phyloP scores from a whole-genome alignment of 352 stramenopile genomes.

The Albugo candida region DNA sequence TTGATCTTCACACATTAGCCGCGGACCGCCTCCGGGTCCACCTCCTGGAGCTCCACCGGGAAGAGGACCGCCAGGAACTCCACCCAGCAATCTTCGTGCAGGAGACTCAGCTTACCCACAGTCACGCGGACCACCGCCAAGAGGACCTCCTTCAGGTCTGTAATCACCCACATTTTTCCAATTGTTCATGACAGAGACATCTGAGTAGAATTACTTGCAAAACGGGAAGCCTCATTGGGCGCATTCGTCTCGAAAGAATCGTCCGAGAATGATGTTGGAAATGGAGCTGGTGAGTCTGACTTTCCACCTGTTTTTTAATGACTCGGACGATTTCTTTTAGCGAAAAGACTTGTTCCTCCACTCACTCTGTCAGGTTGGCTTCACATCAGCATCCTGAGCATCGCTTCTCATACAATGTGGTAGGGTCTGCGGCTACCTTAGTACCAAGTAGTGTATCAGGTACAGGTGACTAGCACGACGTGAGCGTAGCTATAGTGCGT shows the following conservation, averaged over 20 bases:
- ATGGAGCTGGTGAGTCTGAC: constrained; percentile 8
- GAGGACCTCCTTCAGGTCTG: constrained; percentile 13
- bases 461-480: constrained; percentile 16
- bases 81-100: constrained; percentile 17
- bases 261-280: constrained; percentile 8
- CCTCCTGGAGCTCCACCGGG: constrained; percentile 12
- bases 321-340: too few relatives aligned
- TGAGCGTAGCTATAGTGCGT: constrained; percentile 1
- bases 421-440: constrained; percentile 16
- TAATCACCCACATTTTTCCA: neutral
- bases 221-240: constrained; percentile 8
- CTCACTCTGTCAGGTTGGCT: neutral
- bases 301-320: neutral
- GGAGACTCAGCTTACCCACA: constrained; percentile 15
- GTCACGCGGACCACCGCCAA: constrained; percentile 15
- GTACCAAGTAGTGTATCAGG: constrained; percentile 15
- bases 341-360: neutral
- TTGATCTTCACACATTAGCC: too few relatives aligned
- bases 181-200: neutral
- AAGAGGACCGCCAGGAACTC: constrained; percentile 9
- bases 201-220: neutral
- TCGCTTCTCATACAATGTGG: constrained; percentile 11
- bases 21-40: constrained; percentile 15
- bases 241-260: constrained; percentile 10
- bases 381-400: constrained; percentile 5